Evolutionary conservation across 177 flowering plant species (phyloP).

Genomic region (Vitis hybrid): DNA sequence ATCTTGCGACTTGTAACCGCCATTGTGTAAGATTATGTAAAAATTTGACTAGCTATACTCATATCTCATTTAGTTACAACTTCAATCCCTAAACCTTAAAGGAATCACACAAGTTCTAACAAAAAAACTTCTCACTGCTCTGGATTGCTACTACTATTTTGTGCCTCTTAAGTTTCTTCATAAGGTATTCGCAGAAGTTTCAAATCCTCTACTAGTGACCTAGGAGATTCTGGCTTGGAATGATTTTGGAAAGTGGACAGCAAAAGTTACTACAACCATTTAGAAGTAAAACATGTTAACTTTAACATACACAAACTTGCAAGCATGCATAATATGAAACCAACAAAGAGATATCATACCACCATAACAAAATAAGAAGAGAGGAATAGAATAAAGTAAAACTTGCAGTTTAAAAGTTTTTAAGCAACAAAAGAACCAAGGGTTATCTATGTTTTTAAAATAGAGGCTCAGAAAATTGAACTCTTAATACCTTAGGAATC

Average conservation of each 20-base stretch:
- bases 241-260: neutral
- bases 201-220: neutral
- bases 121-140: neutral
- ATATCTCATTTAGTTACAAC: neutral
- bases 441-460: neutral
- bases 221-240: neutral
- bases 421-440: neutral
- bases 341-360: neutral
- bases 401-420: neutral
- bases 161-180: neutral
- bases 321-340: neutral
- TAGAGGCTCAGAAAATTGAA: neutral
- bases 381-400: neutral
- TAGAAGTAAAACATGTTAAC: neutral
- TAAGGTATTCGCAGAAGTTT: neutral
- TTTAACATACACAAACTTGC: neutral
- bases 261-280: neutral
- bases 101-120: neutral
- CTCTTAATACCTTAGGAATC: slow-evolving; percentile 74
- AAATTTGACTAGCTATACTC: no score
- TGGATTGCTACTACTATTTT: neutral
- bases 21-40: no score
- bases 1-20: no score
- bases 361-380: neutral
- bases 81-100: neutral